A percentile compares a stretch with the other conserved stretches of the same genome.
These are phyloP conservation scores for Phialophora chinensis DNA, from an alignment of 2,329 filamentous ascomycete species.

Conservation along the genomic window DNA sequence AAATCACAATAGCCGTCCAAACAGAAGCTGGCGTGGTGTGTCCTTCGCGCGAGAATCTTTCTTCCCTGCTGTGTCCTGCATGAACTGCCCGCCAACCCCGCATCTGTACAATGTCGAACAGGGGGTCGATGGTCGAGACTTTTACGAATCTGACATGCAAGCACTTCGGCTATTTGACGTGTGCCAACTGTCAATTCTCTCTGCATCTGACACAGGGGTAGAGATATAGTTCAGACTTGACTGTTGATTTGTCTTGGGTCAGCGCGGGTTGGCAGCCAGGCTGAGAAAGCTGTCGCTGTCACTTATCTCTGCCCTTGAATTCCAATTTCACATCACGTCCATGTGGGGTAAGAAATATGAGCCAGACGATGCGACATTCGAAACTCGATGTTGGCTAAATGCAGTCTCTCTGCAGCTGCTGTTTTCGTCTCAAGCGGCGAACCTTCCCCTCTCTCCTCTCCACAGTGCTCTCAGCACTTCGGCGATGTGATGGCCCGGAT, in stretches of 20 bases:
- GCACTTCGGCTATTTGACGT: constrained; percentile 9
- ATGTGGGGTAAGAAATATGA: neutral
- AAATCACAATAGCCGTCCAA: constrained; percentile 1
- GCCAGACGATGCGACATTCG: neutral
- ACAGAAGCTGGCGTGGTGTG: constrained; percentile 2
- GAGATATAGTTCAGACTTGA: neutral
- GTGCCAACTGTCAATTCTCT: constrained; percentile 10
- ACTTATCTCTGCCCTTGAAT: neutral
- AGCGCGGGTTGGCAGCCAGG: neutral
- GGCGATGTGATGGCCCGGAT: constrained; percentile 5
- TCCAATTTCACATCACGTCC: neutral
- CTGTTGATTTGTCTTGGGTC: neutral
- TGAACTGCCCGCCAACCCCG: constrained; percentile 21
- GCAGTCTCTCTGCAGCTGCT: neutral
- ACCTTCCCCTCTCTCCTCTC: neutral
- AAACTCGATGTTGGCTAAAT: neutral
- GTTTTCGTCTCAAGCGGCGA: neutral
- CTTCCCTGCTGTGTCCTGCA: constrained; percentile 5
- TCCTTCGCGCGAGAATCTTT: neutral
- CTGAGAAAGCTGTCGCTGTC: neutral
- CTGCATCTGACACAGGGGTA: constrained; percentile 11
- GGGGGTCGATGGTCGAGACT: neutral
- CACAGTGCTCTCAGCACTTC: neutral
- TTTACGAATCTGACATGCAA: constrained; percentile 5
- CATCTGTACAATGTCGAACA: constrained; percentile 4